Evolutionary conservation across 495 filamentous ascomycete genomes (phyloP).

Genomic region (Trichodelitschia bisporula): DNA sequence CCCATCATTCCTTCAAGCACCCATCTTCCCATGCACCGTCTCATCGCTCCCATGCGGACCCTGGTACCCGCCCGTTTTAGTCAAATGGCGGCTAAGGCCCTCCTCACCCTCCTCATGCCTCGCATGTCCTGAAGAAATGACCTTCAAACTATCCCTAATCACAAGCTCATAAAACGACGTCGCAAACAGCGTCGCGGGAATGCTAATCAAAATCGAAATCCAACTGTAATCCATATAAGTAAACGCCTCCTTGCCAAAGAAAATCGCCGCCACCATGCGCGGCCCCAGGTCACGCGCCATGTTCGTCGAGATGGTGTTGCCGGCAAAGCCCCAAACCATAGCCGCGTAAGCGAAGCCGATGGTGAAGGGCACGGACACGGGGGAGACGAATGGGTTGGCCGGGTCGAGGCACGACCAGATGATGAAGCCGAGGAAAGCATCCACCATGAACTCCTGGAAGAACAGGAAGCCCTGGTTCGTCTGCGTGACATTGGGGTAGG

Average conservation of each 20-base stretch:
- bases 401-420: slow-evolving; percentile 30
- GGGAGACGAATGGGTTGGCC: slow-evolving; percentile 26
- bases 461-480: slow-evolving; percentile 25
- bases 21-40: no score
- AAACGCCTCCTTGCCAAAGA: slow-evolving; percentile 25
- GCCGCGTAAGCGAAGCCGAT: slow-evolving; percentile 25
- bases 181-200: slow-evolving; percentile 27
- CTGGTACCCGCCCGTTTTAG: no score
- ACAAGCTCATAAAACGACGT: slow-evolving; percentile 26
- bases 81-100: slow-evolving; percentile 23
- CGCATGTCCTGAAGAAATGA: slow-evolving; percentile 22
- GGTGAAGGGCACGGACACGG: slow-evolving; percentile 20
- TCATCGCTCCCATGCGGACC: no score
- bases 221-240: slow-evolving; percentile 20
- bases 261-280: slow-evolving; percentile 29
- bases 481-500: slow-evolving; percentile 20
- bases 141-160: slow-evolving; percentile 23
- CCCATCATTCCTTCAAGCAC: no score
- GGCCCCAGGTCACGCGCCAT: slow-evolving; percentile 26
- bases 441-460: slow-evolving; percentile 28
- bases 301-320: slow-evolving; percentile 25
- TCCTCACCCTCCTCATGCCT: slow-evolving; percentile 25
- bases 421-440: slow-evolving; percentile 25
- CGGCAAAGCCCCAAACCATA: slow-evolving; percentile 26
- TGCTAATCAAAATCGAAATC: slow-evolving; percentile 25